Evolutionary conservation across 345 rosid genomes (phyloP).

Genomic region (Erucastrum elatum): DNA sequence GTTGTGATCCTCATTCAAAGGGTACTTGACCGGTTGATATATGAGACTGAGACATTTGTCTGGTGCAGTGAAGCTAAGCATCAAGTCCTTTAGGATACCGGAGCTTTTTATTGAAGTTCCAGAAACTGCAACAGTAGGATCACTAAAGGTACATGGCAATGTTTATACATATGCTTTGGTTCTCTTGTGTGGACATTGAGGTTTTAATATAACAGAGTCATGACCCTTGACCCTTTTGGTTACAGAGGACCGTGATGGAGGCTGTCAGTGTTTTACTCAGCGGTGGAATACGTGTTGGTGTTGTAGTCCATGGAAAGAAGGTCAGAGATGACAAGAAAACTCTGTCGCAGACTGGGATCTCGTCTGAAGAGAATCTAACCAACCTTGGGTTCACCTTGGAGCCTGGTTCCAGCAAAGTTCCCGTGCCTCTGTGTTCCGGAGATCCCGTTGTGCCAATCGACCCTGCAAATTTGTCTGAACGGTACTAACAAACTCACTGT

Average conservation of each 20-base stretch:
- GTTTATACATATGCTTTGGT: no score
- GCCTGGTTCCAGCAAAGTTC: constrained; percentile 49
- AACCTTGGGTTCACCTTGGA: constrained; percentile 73
- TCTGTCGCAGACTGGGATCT: constrained; percentile 67
- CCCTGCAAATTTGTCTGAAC: constrained; percentile 37
- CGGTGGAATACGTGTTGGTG: constrained; percentile 69
- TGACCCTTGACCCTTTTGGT: constrained; percentile 24
- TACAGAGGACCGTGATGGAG: constrained; percentile 72
- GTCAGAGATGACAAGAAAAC: constrained; percentile 78
- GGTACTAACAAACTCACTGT: constrained; percentile 47
- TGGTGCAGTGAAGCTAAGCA: constrained; percentile 85
- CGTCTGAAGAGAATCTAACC: constrained; percentile 56
- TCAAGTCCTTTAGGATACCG: constrained; percentile 85
- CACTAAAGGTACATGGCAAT: constrained; percentile 38
- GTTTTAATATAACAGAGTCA: neutral
- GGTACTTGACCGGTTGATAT: no score
- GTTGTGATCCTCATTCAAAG: constrained; percentile 44
- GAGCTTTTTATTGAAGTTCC: constrained; percentile 90
- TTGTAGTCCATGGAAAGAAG: constrained; percentile 76
- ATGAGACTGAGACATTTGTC: no score
- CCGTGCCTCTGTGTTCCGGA: constrained; percentile 46
- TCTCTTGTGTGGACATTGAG: constrained; percentile 11
- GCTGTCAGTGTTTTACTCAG: constrained; percentile 70
- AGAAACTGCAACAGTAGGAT: constrained; percentile 71
- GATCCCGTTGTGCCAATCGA: constrained; percentile 46